phyloP scores from a whole-genome alignment of 129 eudicot species.

The Arctium minus region DNA sequence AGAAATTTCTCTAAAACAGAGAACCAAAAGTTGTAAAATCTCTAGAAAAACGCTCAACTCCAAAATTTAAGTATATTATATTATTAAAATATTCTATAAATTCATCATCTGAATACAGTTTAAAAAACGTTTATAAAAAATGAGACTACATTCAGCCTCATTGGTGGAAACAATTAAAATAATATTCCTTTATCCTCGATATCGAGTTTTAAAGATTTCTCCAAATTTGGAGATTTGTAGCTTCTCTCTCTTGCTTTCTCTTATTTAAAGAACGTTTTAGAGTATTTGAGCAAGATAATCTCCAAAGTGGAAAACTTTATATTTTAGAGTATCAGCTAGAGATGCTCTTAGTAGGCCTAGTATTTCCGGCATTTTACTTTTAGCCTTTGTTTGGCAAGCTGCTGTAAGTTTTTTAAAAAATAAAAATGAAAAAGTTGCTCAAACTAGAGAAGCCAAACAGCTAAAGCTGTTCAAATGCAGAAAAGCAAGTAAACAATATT shows the following conservation, averaged over 20 bases:
- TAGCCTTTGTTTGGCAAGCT: not conserved
- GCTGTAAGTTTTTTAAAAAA: not conserved
- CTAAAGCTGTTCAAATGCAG: not conserved
- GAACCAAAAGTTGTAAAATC: not conserved
- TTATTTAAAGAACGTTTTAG: not conserved
- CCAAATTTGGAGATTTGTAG: not conserved
- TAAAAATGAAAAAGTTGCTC: not conserved
- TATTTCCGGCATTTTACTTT: not conserved
- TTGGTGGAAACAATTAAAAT: not conserved
- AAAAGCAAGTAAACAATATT: not conserved
- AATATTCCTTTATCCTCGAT: not conserved
- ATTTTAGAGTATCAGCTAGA: not conserved
- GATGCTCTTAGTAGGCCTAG: not conserved
- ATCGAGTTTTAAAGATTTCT: not conserved
- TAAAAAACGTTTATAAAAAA: not conserved
- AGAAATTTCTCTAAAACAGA: not conserved
- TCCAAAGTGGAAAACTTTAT: not conserved
- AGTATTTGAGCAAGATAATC: not conserved
- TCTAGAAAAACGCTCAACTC: not conserved
- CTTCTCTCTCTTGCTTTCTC: not conserved
- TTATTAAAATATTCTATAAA: not conserved
- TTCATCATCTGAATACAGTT: not conserved
- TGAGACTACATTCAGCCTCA: not conserved
- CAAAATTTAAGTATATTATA: not conserved
- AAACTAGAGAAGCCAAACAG: slow-evolving; percentile 5